Evolutionary conservation across 768 basidiomycete species (phyloP), one percentile per base, ranked within the genome.

Genomic region (Mycena galericulata): DNA sequence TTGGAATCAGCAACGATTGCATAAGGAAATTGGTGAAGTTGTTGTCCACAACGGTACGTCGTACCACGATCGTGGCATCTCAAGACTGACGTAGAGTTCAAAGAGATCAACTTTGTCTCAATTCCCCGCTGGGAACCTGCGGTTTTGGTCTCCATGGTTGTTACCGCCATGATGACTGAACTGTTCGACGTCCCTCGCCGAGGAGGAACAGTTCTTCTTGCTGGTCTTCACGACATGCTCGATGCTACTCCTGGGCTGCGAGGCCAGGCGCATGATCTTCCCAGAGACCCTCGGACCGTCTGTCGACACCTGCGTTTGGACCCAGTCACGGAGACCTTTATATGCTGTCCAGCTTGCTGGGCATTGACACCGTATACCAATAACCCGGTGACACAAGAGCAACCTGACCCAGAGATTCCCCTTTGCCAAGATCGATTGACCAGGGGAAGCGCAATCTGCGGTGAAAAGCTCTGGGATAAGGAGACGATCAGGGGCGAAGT

Each of bases 311-410:
- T 76, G 18, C 53, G 67, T 47, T 57, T 80, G 6, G 76, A 78
- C 40, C 75, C 79, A 3, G 61, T 73, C 22, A 72, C 72, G 3
- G 57, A 50, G 0, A 43, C 57, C 17, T 78, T 68, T 54, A 22
- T 78, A 2, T 68, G 47, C 30, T 80, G 79, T 53, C 72, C 75
- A 7, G 47, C 7, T 0, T 80, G 79, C 62, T 73, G 72, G 53
- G 46, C 43, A 20, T 58, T 78, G 1, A 74, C 70, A 40, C 69
- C 74, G 5, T 67, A 71, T 45, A 24, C 65, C 18, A 30, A 53
- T n/a, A 53, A 55, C 18, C 38, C 54, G 26, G 54, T 55, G 22
- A 65, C n/a, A 14, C 9, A 10, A 55, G 53, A 20, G 15, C 22
- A 29, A 26, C 49, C 29, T 56, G 49, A 36, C 36, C 65, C 41